Base-by-base conservation (phyloP, 1,139 yeast genomes). In the Diutina rugosa region DNA sequence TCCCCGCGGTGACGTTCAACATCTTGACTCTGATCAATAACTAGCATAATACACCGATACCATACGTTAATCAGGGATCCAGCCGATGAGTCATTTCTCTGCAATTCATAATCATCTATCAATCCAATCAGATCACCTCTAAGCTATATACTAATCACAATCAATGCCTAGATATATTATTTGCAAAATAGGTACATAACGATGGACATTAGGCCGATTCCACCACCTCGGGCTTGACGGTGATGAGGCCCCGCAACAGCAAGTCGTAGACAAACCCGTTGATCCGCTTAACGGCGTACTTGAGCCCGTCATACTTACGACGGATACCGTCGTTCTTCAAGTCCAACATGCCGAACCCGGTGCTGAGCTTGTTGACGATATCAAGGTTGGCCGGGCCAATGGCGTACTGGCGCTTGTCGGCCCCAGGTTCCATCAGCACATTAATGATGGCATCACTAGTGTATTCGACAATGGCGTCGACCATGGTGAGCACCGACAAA, bases 1-100 rank as follows among this genome's bases (percentile, higher is more conserved):
- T 82, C 58, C 95, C 95, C 0, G 71, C 78, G 12, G 90, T 88
- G 21, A 76, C 85, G 1, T 88, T 87, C 70, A 85, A 84, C 65
- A 85, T 88, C 57, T 87, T 84, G 61, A 85, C 90, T 1, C 69
- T 72, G 53, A 69, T 74, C 54, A 78, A 70, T 56, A 70, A 70
- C 30, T 60, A 54, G 46, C 26, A 16, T 44, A 4, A 21, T 21
- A 21, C 26, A 10, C 10, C 14, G 14, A 35, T 35, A 35, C 14
- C 41, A 35, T 4, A 35, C 41, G 7, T 21, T 21, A 21, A 21
- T 21, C 4, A 21, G 26, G 26, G 26, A 21, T 21, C 4, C 4
- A 21, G 26, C 4, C 3, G 26, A 4, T 21, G 4, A 21, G 26
- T 21, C 26, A 21, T 21, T 3, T 21, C 26, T 21, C 26, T 21